A percentile compares a stretch with the other conserved stretches of the same genome.
Conservation (phyloP, 352 stramenopile species). For the Phytophthora hibernalis region DNA sequence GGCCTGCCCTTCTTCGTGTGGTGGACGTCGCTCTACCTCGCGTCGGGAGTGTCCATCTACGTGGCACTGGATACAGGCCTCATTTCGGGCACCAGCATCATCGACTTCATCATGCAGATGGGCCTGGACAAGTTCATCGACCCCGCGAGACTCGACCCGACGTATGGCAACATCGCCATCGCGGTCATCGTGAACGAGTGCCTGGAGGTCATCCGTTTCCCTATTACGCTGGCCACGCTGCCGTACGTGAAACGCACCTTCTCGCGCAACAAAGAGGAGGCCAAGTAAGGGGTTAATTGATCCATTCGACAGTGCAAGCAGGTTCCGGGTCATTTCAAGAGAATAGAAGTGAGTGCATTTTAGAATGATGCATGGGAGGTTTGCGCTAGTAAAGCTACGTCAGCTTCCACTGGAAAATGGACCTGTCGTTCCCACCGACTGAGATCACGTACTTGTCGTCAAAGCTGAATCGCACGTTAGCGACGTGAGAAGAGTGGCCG, state of each 20-base stretch:
- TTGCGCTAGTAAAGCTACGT: conserved; percentile 27
- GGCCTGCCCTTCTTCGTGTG: conserved; percentile 86
- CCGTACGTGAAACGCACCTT: conserved; percentile 80
- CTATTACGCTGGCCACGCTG: conserved; percentile 86
- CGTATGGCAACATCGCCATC: conserved; percentile 88
- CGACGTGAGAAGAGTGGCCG: conserved; percentile 86
- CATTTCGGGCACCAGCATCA: conserved; percentile 76
- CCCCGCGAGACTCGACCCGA: conserved; percentile 77
- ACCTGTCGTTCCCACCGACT: conserved; percentile 83
- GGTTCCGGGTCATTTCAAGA: conserved; percentile 8
- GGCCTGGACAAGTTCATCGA: conserved; percentile 85
- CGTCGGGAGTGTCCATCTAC: conserved; percentile 77
- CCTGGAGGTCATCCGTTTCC: conserved; percentile 86
- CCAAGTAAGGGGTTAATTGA: conserved; percentile 41
- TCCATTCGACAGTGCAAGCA: conserved; percentile 7
- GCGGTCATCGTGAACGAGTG: conserved; percentile 88
- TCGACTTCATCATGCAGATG: conserved; percentile 86
- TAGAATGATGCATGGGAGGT: conserved; percentile 14
- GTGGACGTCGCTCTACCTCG: conserved; percentile 84
- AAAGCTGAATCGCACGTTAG: conserved; percentile 81
- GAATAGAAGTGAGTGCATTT: conserved; percentile 25
- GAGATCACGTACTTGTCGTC: conserved; percentile 88
- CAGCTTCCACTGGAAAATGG: conserved; percentile 89
- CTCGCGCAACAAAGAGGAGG: conserved; percentile 49
- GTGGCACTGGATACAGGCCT: conserved; percentile 75